Evolutionary conservation across 176 grass and related monocot genomes (phyloP).

Genomic region (Elaeis guineensis): DNA sequence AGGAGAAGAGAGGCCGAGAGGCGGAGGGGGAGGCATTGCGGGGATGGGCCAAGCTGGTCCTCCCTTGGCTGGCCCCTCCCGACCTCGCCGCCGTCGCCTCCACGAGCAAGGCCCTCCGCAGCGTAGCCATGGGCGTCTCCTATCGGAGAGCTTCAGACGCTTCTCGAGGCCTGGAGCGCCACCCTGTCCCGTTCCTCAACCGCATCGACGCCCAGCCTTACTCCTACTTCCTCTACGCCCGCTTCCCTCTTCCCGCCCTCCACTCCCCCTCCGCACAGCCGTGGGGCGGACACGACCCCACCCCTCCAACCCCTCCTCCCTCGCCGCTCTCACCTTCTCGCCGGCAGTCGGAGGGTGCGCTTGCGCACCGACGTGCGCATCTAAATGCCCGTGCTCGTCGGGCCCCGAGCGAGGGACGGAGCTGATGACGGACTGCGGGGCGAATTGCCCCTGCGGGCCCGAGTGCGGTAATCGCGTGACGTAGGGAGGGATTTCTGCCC

Average conservation of each 20-base stretch:
- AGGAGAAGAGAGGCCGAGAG: too few species aligned
- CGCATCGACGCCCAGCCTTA: constrained; percentile 17
- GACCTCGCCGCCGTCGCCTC: constrained; percentile 45
- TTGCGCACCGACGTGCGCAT: not conserved
- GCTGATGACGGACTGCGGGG: constrained; percentile 45
- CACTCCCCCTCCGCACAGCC: too few species aligned
- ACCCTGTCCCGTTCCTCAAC: constrained; percentile 56
- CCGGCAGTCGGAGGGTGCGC: constrained; percentile 22
- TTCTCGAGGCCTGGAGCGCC: constrained; percentile 45
- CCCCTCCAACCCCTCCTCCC: too few species aligned
- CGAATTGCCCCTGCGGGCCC: constrained; percentile 37
- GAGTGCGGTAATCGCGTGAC: constrained; percentile 47
- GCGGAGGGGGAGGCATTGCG: not conserved
- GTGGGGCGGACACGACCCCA: too few species aligned
- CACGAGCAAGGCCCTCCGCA: too few species aligned
- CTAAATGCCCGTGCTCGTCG: constrained; percentile 8
- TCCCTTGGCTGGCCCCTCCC: constrained; percentile 45
- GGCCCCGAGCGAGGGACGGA: constrained; percentile 18
- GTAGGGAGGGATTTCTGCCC: constrained; percentile 39
- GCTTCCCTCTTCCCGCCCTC: too few species aligned
- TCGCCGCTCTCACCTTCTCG: constrained; percentile 19
- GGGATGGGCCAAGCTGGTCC: constrained; percentile 47
- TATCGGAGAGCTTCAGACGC: constrained; percentile 44
- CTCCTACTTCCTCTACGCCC: too few species aligned
- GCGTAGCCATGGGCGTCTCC: constrained; percentile 24